phyloP scores from a whole-genome alignment of 2,329 filamentous ascomycete genomes.

The Teratosphaeria gauchensis region DNA sequence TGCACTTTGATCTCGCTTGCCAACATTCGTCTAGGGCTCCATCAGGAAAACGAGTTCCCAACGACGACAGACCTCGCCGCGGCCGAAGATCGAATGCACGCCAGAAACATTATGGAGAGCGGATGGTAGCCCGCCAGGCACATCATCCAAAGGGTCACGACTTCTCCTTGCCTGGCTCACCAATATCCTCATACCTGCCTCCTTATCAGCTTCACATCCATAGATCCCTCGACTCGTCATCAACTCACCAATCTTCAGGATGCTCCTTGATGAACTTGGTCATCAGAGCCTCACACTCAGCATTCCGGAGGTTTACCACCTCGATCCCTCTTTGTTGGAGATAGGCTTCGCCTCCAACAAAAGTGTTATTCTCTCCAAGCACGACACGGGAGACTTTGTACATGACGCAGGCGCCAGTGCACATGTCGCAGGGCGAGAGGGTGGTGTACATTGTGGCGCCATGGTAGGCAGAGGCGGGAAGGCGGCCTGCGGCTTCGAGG shows the following conservation, averaged over 20 bases:
- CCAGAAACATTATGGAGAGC: constrained; percentile 24
- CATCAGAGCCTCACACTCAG: constrained; percentile 60
- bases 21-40: constrained; percentile 22
- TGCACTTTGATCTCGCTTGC: constrained; percentile 10
- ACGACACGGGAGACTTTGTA: constrained; percentile 68
- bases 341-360: constrained; percentile 63
- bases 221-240: constrained; percentile 8
- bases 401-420: constrained; percentile 65
- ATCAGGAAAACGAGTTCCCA: constrained; percentile 15
- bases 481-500: constrained; percentile 63
- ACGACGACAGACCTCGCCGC: constrained; percentile 8
- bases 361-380: constrained; percentile 68
- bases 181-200: constrained; percentile 31
- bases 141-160: constrained; percentile 1
- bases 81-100: constrained; percentile 24
- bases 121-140: constrained; percentile 21
- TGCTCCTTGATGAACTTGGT: constrained; percentile 61
- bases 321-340: constrained; percentile 59
- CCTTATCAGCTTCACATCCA: background rate
- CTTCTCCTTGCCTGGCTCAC: constrained; percentile 18
- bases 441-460: constrained; percentile 78
- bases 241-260: constrained; percentile 51
- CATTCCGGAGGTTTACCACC: constrained; percentile 59
- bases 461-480: constrained; percentile 58
- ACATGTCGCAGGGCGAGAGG: constrained; percentile 73